Conservation (phyloP, 805 yeast genomes). For the Kodamaea hsintzibuensis region DNA sequence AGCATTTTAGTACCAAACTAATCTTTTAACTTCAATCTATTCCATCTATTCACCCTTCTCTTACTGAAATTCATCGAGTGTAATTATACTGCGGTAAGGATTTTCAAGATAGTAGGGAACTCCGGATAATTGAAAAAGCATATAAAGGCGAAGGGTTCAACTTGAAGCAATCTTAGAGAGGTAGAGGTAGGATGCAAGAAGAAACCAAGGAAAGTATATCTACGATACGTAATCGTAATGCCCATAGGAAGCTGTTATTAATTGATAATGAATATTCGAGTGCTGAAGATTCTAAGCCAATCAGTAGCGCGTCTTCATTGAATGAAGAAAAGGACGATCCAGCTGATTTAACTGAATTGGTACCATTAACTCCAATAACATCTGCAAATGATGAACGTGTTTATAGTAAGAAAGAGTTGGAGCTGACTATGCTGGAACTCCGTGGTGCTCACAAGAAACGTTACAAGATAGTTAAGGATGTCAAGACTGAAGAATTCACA, state of each 20-base stretch:
- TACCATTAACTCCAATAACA: not conserved
- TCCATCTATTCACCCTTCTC: too few relatives aligned
- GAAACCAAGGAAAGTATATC: constrained; percentile 8
- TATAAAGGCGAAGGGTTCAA: not conserved
- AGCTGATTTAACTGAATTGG: not conserved
- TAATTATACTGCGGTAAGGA: too few relatives aligned
- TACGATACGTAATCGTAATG: constrained; percentile 7
- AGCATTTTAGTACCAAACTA: too few relatives aligned
- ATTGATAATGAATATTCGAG: not conserved
- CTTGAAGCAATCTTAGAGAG: not conserved
- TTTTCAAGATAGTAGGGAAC: not conserved
- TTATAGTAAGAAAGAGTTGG: constrained; percentile 1
- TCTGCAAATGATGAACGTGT: not conserved
- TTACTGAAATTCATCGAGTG: too few relatives aligned
- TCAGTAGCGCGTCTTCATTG: constrained; percentile 1
- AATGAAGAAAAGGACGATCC: not conserved
- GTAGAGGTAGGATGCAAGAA: not conserved
- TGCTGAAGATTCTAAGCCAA: constrained; percentile 8
- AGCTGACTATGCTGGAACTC: not conserved
- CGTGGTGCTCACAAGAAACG: not conserved
- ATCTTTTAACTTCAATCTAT: too few relatives aligned
- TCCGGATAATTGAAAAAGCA: not conserved
- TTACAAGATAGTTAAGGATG: constrained; percentile 15
- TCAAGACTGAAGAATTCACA: constrained; percentile 25
- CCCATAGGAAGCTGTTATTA: constrained; percentile 9